phyloP scores from a whole-genome alignment of 1,139 yeast genomes.

The Blastobotrys illinoisensis region DNA sequence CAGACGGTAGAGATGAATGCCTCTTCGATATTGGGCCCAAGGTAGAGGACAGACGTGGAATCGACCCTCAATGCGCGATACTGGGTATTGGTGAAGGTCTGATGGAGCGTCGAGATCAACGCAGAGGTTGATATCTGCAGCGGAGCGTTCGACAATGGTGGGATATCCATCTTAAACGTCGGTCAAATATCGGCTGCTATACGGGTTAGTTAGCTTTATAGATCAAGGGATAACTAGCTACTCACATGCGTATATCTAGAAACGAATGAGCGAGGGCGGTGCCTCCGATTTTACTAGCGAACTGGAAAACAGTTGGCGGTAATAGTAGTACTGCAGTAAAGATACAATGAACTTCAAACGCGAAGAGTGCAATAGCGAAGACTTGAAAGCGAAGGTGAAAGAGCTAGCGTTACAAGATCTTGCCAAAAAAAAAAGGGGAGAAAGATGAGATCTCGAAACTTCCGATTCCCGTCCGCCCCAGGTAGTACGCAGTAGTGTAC shows the following conservation, averaged over 20 bases:
- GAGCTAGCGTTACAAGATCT: neutral
- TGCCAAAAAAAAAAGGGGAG: neutral
- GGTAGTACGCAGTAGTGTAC: neutral
- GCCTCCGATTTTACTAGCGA: neutral
- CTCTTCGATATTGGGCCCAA: constrained; percentile 33
- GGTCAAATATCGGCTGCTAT: neutral
- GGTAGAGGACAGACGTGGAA: constrained; percentile 29
- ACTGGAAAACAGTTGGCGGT: neutral
- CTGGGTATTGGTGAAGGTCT: constrained; percentile 28
- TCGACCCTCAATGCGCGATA: constrained; percentile 31
- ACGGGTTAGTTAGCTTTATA: neutral
- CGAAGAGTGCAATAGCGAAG: too few species aligned
- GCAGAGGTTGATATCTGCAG: constrained; percentile 33
- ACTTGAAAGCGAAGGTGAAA: neutral
- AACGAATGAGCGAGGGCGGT: neutral
- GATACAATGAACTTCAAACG: neutral
- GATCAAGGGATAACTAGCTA: neutral
- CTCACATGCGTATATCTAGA: neutral
- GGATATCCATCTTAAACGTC: constrained; percentile 25
- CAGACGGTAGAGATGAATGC: constrained; percentile 33
- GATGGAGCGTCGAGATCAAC: constrained; percentile 34
- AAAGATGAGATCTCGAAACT: neutral
- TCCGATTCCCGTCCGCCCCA: neutral
- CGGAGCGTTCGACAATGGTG: constrained; percentile 28
- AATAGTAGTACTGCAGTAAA: neutral